phyloP scores from a whole-genome alignment of 2,329 filamentous ascomycete genomes.

The Elsinoe fawcettii region DNA sequence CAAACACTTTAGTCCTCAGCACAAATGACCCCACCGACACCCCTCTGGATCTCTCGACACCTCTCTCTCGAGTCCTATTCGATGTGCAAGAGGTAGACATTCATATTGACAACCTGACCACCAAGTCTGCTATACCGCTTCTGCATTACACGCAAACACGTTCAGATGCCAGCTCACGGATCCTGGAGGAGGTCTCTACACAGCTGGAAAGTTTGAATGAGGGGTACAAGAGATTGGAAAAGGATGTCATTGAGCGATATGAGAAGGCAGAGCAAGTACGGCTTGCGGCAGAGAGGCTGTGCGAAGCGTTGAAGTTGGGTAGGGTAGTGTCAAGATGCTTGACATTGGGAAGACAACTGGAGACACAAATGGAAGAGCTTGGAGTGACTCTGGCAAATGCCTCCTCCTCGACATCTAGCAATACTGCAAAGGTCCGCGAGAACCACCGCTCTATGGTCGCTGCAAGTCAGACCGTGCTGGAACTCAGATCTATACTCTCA shows the following conservation, averaged over 20 bases:
- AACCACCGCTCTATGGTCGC: slow-evolving; percentile 74
- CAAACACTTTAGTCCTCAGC: slow-evolving; percentile 76
- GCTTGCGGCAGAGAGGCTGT: slow-evolving; percentile 66
- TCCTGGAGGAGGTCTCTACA: slow-evolving; percentile 68
- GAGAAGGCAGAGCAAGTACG: slow-evolving; percentile 78
- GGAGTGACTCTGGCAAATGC: slow-evolving; percentile 34
- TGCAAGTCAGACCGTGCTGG: slow-evolving; percentile 70
- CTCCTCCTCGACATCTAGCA: slow-evolving; percentile 16
- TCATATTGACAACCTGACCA: slow-evolving; percentile 84
- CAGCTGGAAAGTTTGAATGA: slow-evolving; percentile 75
- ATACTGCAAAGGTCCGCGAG: slow-evolving; percentile 45
- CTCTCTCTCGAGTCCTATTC: slow-evolving; percentile 86
- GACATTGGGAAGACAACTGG: slow-evolving; percentile 74
- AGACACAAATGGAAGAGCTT: slow-evolving; percentile 73
- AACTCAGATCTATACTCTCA: slow-evolving; percentile 63
- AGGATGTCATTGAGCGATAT: slow-evolving; percentile 78
- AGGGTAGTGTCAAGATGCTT: slow-evolving; percentile 70
- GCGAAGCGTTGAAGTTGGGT: slow-evolving; percentile 70
- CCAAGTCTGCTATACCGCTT: slow-evolving; percentile 72
- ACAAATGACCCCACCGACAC: slow-evolving; percentile 91
- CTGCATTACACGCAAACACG: slow-evolving; percentile 70
- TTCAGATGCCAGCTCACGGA: slow-evolving; percentile 61
- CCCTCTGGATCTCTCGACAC: slow-evolving; percentile 86
- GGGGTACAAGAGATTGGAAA: slow-evolving; percentile 77
- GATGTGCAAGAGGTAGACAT: slow-evolving; percentile 96